Evolutionary conservation across 2,329 filamentous ascomycete species (phyloP).

Genomic region (Ophiostoma montium): DNA sequence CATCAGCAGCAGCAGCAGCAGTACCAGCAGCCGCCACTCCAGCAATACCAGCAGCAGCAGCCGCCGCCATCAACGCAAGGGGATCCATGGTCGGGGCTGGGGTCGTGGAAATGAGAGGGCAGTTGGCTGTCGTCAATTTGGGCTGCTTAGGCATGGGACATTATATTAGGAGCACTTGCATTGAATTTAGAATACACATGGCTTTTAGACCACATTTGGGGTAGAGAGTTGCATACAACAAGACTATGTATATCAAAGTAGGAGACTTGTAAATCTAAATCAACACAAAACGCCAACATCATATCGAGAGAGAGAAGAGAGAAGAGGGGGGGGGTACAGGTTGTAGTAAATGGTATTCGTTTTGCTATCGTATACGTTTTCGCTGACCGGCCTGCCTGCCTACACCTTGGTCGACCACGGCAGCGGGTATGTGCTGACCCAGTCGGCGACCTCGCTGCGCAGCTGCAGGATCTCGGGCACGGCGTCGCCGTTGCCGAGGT

Average conservation of each 20-base stretch:
- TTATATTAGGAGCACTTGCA: no score
- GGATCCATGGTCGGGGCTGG: conserved; percentile 39
- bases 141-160: no score
- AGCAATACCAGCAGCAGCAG: conserved; percentile 22
- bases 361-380: no score
- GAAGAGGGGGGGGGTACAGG: no score
- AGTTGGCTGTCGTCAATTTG: no score
- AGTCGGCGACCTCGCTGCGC: conserved; percentile 60
- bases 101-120: conserved; percentile 35
- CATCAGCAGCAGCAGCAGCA: conserved; percentile 17
- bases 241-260: no score
- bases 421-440: conserved; percentile 60
- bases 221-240: neutral
- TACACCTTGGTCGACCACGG: conserved; percentile 41
- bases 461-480: conserved; percentile 60
- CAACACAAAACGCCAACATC: no score
- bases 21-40: conserved; percentile 20
- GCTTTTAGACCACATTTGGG: neutral
- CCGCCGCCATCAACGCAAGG: conserved; percentile 26
- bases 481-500: conserved; percentile 52
- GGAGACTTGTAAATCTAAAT: no score
- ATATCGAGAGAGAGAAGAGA: no score
- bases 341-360: no score
- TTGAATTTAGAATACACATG: neutral
- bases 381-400: no score